Conservation (phyloP, 768 basidiomycete genomes). For the Astraeus odoratus region DNA sequence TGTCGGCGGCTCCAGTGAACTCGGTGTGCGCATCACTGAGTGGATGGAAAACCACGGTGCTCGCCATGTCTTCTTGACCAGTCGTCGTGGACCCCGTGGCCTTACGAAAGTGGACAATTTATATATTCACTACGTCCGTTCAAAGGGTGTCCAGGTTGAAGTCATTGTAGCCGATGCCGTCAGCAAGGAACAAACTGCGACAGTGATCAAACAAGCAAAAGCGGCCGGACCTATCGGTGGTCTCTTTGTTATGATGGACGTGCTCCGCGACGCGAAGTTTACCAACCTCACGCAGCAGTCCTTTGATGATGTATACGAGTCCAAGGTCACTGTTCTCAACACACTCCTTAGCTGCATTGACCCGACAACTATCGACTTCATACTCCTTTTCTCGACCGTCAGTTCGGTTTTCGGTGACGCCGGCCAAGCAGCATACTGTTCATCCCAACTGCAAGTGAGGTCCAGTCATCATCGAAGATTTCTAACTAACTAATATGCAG, state of each 20-base stretch:
- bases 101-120: conserved; percentile 19
- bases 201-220: conserved; percentile 17
- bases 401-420: conserved; percentile 28
- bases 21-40: conserved; percentile 23
- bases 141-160: conserved; percentile 18
- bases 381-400: conserved; percentile 29
- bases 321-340: conserved; percentile 17
- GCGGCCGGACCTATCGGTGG: conserved; percentile 24
- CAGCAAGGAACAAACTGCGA: conserved; percentile 16
- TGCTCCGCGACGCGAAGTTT: conserved; percentile 28
- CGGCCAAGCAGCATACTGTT: conserved; percentile 20
- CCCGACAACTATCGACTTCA: conserved; percentile 22
- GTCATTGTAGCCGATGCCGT: conserved; percentile 22
- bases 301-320: conserved; percentile 18
- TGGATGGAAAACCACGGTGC: conserved; percentile 30
- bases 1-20: conserved; percentile 18
- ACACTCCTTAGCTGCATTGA: conserved; percentile 11
- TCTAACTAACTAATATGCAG: conserved; percentile 8
- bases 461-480: background rate
- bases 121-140: conserved; percentile 23
- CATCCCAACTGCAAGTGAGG: conserved; percentile 13
- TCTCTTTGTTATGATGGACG: conserved; percentile 28
- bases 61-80: conserved; percentile 26
- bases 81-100: conserved; percentile 15
- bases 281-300: conserved; percentile 28